These are phyloP conservation scores for Sarcocystis neurona DNA, from an alignment of 169 alveolate species.

Conservation along the genomic window DNA sequence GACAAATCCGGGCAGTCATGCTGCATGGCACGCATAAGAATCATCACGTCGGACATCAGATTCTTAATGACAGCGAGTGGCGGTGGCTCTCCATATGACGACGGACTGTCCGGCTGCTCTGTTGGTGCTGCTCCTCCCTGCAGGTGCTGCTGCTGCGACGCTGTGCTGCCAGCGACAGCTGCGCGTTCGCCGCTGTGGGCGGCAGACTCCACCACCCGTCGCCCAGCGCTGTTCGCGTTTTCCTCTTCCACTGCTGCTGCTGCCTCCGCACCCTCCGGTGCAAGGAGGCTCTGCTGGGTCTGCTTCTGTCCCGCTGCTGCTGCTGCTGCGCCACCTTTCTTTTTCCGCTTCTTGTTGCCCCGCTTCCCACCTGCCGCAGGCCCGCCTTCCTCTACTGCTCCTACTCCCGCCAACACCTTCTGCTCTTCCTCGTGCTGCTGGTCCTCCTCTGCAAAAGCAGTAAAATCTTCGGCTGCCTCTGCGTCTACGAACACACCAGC, in stretches of 20 bases:
- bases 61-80: too few relatives aligned
- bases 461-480: too few relatives aligned
- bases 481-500: too few relatives aligned
- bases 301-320: too few relatives aligned
- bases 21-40: slow-evolving; percentile 5
- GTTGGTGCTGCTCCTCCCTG: too few relatives aligned
- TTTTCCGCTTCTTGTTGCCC: neutral
- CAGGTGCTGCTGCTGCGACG: neutral
- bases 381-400: neutral
- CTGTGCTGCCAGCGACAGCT: neutral
- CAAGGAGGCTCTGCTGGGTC: too few relatives aligned
- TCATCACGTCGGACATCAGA: neutral
- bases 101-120: too few relatives aligned
- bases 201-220: neutral
- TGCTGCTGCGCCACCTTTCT: neutral
- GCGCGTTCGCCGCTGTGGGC: neutral
- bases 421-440: neutral
- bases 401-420: neutral
- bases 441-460: too few relatives aligned
- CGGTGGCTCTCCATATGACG: too few relatives aligned
- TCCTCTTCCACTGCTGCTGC: neutral
- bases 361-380: neutral
- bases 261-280: neutral
- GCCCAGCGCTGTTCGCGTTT: neutral
- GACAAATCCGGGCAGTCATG: slow-evolving; percentile 30